phyloP scores from a whole-genome alignment of 306 rosid species.

The Betula pendula region DNA sequence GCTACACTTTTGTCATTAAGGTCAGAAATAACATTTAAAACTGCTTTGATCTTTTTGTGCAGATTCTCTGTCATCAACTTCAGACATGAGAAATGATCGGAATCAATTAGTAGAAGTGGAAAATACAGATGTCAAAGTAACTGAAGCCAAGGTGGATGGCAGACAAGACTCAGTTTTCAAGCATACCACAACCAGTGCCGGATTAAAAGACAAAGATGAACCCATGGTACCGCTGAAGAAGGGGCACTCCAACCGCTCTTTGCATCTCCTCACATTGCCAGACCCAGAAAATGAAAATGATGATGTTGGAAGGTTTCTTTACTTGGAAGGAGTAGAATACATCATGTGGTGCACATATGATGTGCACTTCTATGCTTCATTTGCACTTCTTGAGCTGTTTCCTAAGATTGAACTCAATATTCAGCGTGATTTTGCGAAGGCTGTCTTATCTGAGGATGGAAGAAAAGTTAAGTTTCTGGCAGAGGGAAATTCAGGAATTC shows the following conservation, averaged over 20 bases:
- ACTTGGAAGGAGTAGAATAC: slow-evolving; percentile 97
- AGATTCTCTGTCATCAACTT: slow-evolving; percentile 59
- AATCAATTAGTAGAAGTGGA: slow-evolving; percentile 42
- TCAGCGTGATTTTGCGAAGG: slow-evolving; percentile 94
- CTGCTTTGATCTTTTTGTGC: slow-evolving; percentile 31
- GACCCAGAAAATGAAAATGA: slow-evolving; percentile 46
- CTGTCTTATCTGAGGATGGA: slow-evolving; percentile 92
- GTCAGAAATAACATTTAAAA: slow-evolving; percentile 18
- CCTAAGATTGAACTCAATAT: slow-evolving; percentile 91
- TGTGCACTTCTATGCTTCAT: slow-evolving; percentile 97
- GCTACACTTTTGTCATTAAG: slow-evolving; percentile 1
- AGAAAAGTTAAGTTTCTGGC: slow-evolving; percentile 90
- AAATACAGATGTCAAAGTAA: slow-evolving; percentile 34
- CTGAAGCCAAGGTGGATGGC: slow-evolving; percentile 48
- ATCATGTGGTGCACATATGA: slow-evolving; percentile 99
- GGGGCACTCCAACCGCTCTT: slow-evolving; percentile 19
- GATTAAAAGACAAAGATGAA: slow-evolving; percentile 37
- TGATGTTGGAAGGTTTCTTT: slow-evolving; percentile 92
- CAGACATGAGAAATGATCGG: slow-evolving; percentile 37
- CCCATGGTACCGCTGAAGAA: slow-evolving; percentile 30
- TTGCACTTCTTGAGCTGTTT: slow-evolving; percentile 95
- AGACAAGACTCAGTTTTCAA: slow-evolving; percentile 41
- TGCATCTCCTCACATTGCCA: slow-evolving; percentile 22
- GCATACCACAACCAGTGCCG: slow-evolving; percentile 31
- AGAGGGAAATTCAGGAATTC: slow-evolving; percentile 90